Percentiles rank a stretch among this genome's conserved stretches.
Conservation (phyloP, 2,329 filamentous ascomycete genomes). For the Fonsecaea monophora region DNA sequence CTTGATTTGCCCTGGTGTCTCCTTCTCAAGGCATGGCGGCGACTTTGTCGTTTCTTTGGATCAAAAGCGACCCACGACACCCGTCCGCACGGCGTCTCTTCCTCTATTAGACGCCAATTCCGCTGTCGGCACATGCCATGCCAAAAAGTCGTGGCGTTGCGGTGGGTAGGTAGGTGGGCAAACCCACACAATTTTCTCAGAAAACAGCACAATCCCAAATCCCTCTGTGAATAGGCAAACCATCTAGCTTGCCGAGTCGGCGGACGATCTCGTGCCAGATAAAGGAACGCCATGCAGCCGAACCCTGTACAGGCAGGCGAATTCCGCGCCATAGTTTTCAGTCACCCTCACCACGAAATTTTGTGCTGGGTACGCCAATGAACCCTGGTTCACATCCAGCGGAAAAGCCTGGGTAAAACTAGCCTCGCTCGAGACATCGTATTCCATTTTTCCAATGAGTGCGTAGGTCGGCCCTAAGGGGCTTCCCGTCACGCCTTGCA, state of each 20-base stretch:
- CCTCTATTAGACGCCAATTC: no score
- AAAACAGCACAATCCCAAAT: not conserved
- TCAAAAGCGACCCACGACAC: no score
- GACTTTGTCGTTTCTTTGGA: no score
- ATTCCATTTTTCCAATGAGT: slow-evolving; percentile 34
- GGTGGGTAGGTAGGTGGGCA: no score
- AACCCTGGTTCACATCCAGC: slow-evolving; percentile 45
- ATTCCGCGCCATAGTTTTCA: slow-evolving; percentile 52
- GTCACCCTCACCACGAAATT: slow-evolving; percentile 52
- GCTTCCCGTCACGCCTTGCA: slow-evolving; percentile 27
- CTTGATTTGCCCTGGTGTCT: no score
- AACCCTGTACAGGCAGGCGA: slow-evolving; percentile 56
- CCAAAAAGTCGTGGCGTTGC: no score
- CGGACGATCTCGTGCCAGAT: slow-evolving; percentile 4
- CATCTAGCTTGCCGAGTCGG: not conserved
- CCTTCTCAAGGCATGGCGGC: no score
- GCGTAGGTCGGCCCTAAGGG: slow-evolving; percentile 31
- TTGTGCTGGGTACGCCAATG: slow-evolving; percentile 39
- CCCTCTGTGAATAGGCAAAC: no score
- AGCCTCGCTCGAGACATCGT: slow-evolving; percentile 34
- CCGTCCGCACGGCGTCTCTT: no score
- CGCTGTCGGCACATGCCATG: no score
- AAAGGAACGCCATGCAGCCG: slow-evolving; percentile 48
- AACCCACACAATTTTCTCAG: no score
- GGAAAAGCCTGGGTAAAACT: slow-evolving; percentile 50